Evolutionary conservation across 768 basidiomycete genomes (phyloP).

Genomic region (Suillus tomentosus): DNA sequence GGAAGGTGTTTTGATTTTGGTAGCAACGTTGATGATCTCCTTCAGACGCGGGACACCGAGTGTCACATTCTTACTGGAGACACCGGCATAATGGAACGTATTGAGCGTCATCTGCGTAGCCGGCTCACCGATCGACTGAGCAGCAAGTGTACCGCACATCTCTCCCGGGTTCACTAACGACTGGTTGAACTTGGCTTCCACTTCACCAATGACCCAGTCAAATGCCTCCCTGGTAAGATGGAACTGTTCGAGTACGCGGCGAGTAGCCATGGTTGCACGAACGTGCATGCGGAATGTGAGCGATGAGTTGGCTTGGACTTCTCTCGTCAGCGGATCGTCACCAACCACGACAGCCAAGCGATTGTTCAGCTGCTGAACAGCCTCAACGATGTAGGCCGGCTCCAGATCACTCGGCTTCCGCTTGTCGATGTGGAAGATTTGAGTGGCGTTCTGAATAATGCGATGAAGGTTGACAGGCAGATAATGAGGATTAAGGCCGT

Average conservation of each 20-base stretch:
- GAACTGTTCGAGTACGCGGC: constrained; percentile 84
- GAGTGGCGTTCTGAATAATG: constrained; percentile 91
- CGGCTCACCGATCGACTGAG: constrained; percentile 99
- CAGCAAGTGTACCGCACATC: constrained; percentile 98
- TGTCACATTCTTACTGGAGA: constrained; percentile 99
- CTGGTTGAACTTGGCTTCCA: constrained; percentile 95
- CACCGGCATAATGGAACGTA: constrained; percentile 99
- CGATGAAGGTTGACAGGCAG: constrained; percentile 95
- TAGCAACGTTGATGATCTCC: constrained; percentile 99
- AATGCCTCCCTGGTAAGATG: constrained; percentile 93
- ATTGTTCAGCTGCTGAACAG: constrained; percentile 71
- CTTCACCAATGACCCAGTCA: constrained; percentile 95
- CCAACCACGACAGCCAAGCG: constrained; percentile 89
- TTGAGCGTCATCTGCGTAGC: constrained; percentile 99
- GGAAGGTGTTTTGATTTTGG: constrained; percentile 97
- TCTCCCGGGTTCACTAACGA: constrained; percentile 93
- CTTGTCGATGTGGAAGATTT: constrained; percentile 96
- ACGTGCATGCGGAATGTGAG: constrained; percentile 93
- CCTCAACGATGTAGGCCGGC: constrained; percentile 82
- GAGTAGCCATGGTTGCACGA: constrained; percentile 83
- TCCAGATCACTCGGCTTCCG: constrained; percentile 93
- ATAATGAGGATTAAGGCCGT: constrained; percentile 74
- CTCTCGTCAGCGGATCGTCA: constrained; percentile 67
- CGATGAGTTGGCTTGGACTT: constrained; percentile 88
- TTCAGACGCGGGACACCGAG: constrained; percentile 99